Evolutionary conservation across 805 yeast species (phyloP).

Genomic region (Candida methanosorbosa): DNA sequence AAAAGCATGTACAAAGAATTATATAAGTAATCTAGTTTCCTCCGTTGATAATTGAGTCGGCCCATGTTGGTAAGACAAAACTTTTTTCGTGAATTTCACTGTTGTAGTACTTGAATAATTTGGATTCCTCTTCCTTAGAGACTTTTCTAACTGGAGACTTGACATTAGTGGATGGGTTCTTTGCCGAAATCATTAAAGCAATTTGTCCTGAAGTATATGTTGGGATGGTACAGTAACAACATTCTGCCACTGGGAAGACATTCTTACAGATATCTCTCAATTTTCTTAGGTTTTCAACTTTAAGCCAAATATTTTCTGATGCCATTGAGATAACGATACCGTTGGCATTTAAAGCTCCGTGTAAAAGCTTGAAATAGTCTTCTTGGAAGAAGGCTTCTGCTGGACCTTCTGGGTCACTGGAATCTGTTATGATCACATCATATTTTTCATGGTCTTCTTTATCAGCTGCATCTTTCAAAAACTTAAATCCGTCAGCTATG

Average conservation of each 20-base stretch:
- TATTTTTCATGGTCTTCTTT: constrained; percentile 35
- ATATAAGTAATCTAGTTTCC: no score
- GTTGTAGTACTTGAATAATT: constrained; percentile 57
- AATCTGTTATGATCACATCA: constrained; percentile 85
- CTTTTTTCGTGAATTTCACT: constrained; percentile 58
- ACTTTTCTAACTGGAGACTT: constrained; percentile 42
- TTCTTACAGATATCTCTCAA: constrained; percentile 38
- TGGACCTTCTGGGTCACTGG: constrained; percentile 92
- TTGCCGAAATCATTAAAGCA: constrained; percentile 68
- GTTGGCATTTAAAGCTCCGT: constrained; percentile 50
- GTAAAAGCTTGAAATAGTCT: constrained; percentile 62
- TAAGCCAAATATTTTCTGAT: constrained; percentile 73
- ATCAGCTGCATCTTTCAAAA: constrained; percentile 35
- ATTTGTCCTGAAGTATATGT: constrained; percentile 84
- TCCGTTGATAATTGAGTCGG: constrained; percentile 24
- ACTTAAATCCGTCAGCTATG: constrained; percentile 80
- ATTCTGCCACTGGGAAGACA: constrained; percentile 55
- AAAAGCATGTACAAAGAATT: no score
- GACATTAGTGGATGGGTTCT: constrained; percentile 38
- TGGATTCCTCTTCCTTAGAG: constrained; percentile 35
- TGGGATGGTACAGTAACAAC: constrained; percentile 78
- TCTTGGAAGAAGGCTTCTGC: constrained; percentile 83
- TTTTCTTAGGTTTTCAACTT: constrained; percentile 40
- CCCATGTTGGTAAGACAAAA: constrained; percentile 79
- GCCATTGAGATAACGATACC: constrained; percentile 72